Conservation (phyloP, 306 rosid species). For the Phaseolus lunatus region DNA sequence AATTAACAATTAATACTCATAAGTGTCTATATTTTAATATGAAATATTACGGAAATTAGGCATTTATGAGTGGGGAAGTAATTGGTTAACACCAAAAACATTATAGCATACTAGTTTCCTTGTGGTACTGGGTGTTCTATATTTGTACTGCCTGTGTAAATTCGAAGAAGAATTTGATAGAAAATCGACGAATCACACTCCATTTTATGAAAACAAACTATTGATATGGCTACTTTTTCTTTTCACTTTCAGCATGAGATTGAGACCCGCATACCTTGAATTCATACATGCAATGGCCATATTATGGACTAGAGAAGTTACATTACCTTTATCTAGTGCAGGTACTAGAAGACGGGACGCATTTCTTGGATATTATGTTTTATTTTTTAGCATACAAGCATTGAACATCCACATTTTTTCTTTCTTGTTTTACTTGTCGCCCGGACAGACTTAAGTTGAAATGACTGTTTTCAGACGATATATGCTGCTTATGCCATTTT, state of each 20-base stretch:
- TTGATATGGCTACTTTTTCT: constrained; percentile 47
- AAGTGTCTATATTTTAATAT: too few species aligned
- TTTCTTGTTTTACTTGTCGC: background rate
- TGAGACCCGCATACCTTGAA: background rate
- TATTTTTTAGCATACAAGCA: background rate
- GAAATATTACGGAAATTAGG: too few species aligned
- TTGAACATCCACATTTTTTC: constrained; percentile 15
- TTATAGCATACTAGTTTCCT: background rate
- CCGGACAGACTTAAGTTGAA: constrained; percentile 7
- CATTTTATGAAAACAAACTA: constrained; percentile 24
- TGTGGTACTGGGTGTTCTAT: constrained; percentile 40
- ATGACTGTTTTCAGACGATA: constrained; percentile 25
- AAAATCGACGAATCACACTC: constrained; percentile 34
- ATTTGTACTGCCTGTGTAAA: constrained; percentile 40
- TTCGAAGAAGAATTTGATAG: constrained; percentile 46
- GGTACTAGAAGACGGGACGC: background rate
- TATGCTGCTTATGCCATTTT: constrained; percentile 47
- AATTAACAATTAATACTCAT: too few species aligned
- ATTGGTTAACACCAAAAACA: background rate
- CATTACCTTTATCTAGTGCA: background rate
- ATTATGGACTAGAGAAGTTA: constrained; percentile 14
- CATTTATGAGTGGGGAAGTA: too few species aligned
- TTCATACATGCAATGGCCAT: background rate
- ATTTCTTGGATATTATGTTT: background rate
- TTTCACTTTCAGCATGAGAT: constrained; percentile 37